phyloP scores from a whole-genome alignment of 2,329 filamentous ascomycete species.

The Sporothrix schenckii region DNA sequence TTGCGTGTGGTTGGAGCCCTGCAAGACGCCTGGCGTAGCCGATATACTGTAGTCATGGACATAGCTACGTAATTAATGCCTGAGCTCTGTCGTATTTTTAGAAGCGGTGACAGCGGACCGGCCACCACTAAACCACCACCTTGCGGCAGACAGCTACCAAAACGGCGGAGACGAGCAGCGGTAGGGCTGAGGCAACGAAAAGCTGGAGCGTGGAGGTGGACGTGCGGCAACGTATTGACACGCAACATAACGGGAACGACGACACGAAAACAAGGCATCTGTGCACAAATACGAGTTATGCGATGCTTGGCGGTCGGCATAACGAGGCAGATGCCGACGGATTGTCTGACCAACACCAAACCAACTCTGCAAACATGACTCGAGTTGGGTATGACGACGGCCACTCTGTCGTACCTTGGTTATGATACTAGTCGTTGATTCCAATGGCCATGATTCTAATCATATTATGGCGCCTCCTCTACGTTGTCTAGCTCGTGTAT shows the following conservation, averaged over 20 bases:
- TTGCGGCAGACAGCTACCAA: background rate
- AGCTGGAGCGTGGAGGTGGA: too few species aligned
- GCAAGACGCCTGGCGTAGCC: too few species aligned
- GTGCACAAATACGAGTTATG: constrained; percentile 13
- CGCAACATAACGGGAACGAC: background rate
- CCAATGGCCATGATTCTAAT: too few species aligned
- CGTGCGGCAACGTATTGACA: background rate
- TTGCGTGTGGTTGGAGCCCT: background rate
- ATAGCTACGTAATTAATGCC: too few species aligned
- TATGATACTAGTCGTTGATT: too few species aligned
- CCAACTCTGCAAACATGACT: background rate
- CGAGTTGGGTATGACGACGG: background rate
- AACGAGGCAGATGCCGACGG: background rate
- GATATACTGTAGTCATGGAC: too few species aligned
- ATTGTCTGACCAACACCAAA: background rate
- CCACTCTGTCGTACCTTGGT: too few species aligned
- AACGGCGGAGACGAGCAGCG: background rate
- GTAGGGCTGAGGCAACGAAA: constrained; percentile 20
- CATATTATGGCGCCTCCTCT: background rate
- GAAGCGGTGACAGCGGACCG: background rate
- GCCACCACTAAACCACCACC: background rate
- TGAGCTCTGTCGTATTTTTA: constrained; percentile 15
- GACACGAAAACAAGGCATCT: background rate
- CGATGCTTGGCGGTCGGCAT: background rate
- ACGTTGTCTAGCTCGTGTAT: constrained; percentile 1